Base-by-base conservation (phyloP, 2,329 filamentous ascomycete genomes). In the Colletotrichum lupini region DNA sequence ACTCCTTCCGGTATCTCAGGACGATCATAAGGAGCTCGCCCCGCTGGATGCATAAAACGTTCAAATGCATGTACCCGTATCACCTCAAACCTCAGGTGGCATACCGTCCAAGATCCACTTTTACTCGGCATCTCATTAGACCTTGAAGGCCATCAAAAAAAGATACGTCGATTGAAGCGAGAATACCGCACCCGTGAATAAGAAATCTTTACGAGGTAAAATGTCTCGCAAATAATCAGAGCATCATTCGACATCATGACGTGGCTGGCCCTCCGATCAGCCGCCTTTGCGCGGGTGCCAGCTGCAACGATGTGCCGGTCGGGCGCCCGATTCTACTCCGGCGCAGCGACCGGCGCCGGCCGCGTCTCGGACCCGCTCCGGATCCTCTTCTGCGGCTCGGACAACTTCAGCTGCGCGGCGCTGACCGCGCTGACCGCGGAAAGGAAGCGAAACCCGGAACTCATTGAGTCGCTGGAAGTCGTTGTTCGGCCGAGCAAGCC, bases 321-420 rank as follows among this genome's bases (percentile, higher is more conserved):
- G 26, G 26, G 66, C 5, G 49, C 57, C 9, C 70, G 70, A 1
- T 35, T 28, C 9, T 73, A 73, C 35, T 73, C 70, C 55, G 67
- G 22, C 14, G 35, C 49, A 5, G 37, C 57, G 6, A 32, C 68
- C 30, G 62, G n/a, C 32, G 22, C 32, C 49, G 49, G 49, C 49
- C 14, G 37, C 37, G 37, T 42, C 22, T 85, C 87, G 0, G 87
- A 91, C 5, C 93, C 94, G 3, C 86, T 99, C 37, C 89, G 92
- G 42, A 95, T 99, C 67, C 88, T 99, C 4, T 99, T 98, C 83
- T 98, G 95, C 83, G 97, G 97, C 75, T 97, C 96, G 3, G 97
- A 99, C 82, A 88, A 92, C 2, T 98, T 98, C 83, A 98, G 96
- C 84, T 93, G 93, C 78, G 89, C 89, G 65, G 94, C 95, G 1